Conservation (phyloP, 306 rosid species). For the Macrotyloma uniflorum region DNA sequence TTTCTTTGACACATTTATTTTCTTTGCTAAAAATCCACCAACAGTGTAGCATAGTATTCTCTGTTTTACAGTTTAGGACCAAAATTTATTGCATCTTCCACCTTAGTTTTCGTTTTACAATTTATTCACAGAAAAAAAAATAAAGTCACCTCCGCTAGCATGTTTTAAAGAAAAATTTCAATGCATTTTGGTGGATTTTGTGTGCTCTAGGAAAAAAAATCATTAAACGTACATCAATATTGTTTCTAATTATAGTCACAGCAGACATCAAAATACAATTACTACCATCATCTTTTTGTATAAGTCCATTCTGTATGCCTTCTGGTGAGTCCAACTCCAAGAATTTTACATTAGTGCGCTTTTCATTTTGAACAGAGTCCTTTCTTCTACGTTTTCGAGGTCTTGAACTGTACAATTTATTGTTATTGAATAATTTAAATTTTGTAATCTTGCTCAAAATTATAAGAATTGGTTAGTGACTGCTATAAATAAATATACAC, state of each 20-base stretch:
- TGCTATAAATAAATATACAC: constrained; percentile 47
- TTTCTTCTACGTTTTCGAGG: constrained; percentile 53
- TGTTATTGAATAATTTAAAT: constrained; percentile 36
- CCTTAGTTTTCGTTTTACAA: not conserved
- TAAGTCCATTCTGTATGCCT: constrained; percentile 51
- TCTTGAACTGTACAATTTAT: constrained; percentile 66
- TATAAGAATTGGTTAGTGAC: constrained; percentile 41
- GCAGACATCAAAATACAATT: constrained; percentile 27
- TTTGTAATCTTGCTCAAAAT: constrained; percentile 31
- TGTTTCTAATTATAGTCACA: not conserved
- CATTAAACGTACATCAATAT: not conserved
- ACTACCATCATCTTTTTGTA: constrained; percentile 67
- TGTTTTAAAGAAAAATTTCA: constrained; percentile 9
- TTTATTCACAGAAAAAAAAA: not conserved
- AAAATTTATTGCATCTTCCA: not conserved
- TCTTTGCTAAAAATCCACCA: not conserved
- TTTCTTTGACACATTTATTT: not conserved
- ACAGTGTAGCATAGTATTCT: not conserved
- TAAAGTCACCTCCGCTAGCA: not conserved
- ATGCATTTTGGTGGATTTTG: not conserved
- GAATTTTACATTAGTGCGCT: constrained; percentile 65
- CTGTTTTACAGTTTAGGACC: not conserved
- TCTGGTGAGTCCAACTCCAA: constrained; percentile 84
- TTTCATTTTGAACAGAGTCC: constrained; percentile 53
- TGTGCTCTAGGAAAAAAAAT: not conserved